Evolutionary conservation across 495 filamentous ascomycete species (phyloP), one percentile per base, ranked within the genome.

Genomic region (Xylaria cubensis): DNA sequence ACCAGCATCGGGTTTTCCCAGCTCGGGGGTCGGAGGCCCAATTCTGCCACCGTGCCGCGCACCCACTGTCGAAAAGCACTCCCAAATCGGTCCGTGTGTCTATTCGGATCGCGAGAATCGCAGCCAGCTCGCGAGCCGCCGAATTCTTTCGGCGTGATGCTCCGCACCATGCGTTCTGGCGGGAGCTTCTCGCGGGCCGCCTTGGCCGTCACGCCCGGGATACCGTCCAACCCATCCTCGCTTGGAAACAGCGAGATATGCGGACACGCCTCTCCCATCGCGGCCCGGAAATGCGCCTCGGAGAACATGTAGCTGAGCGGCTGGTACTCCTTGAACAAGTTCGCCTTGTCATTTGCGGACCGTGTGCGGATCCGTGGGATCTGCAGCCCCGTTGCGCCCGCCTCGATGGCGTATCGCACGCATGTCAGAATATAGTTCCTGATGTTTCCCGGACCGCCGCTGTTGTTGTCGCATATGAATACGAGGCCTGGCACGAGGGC

Each of bases 391-490:
- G 83, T 80, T 36, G 84, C 85, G 26, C 85, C 85, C 19, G 84
- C 84, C 39, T 86, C 85, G 55, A 87, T 80, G 21, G 81, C 84
- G 78, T 84, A 86, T 7, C 85, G 82, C 0, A 86, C 15, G 72
- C 85, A 87, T 6, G 82, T 86, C 29, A 87, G 77, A 67, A 87
- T 82, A 75, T 84, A 87, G 74, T 86, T 86, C 56, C 85, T 80
- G 56, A 87, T 86, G 73, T 87, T 87, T 46, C 85, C 85, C 9
- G 85, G 82, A 17, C 85, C 85, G 48, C 85, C 85, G 32, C 83
- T 85, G 76, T 86, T 87, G 74, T 85, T 84, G 74, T 86, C 84
- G 75, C 85, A 87, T 9, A 81, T 71, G 69, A 84, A 87, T 2
- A 83, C 74, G 2, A 86, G 64, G 19, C 83, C 83, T 0, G 84